These are phyloP conservation scores for Candida namnaoensis DNA, from an alignment of 805 yeast genomes.

Conservation along the genomic window DNA sequence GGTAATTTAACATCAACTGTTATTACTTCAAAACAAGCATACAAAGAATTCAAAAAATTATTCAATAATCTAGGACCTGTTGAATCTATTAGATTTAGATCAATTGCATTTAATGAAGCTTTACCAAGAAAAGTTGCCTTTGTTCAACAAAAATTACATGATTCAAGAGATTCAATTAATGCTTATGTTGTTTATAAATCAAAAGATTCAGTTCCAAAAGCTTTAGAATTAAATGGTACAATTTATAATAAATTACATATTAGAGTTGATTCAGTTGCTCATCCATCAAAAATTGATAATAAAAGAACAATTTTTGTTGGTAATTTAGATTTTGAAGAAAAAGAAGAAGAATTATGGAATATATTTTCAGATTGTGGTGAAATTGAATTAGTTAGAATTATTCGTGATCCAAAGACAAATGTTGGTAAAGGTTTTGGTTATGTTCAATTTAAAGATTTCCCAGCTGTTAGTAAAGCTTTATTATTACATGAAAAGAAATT, in stretches of 20 bases:
- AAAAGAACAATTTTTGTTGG: slow-evolving; percentile 87
- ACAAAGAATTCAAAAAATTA: slow-evolving; percentile 57
- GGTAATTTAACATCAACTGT: slow-evolving; percentile 73
- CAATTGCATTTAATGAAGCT: slow-evolving; percentile 81
- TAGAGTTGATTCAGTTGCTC: slow-evolving; percentile 88
- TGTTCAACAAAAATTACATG: slow-evolving; percentile 68
- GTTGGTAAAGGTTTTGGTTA: slow-evolving; percentile 97
- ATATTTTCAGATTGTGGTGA: slow-evolving; percentile 63
- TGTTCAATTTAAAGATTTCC: slow-evolving; percentile 74
- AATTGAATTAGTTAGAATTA: slow-evolving; percentile 81
- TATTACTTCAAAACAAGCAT: slow-evolving; percentile 51
- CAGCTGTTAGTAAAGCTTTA: slow-evolving; percentile 75
- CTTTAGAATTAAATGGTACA: slow-evolving; percentile 51
- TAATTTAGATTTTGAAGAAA: slow-evolving; percentile 85
- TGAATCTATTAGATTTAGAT: slow-evolving; percentile 81
- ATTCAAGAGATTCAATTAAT: slow-evolving; percentile 72
- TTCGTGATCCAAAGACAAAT: slow-evolving; percentile 89
- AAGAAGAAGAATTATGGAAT: slow-evolving; percentile 82
- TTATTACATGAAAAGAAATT: slow-evolving; percentile 64
- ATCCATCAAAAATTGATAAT: slow-evolving; percentile 81
- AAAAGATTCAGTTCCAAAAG: slow-evolving; percentile 34
- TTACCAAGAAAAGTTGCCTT: slow-evolving; percentile 91
- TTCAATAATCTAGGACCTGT: slow-evolving; percentile 36
- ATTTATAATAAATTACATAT: slow-evolving; percentile 68
- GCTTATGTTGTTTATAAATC: slow-evolving; percentile 77